Evolutionary conservation across 805 yeast species (phyloP), one percentile per base, ranked within the genome.

Genomic region (Sugiyamaella valdiviana): DNA sequence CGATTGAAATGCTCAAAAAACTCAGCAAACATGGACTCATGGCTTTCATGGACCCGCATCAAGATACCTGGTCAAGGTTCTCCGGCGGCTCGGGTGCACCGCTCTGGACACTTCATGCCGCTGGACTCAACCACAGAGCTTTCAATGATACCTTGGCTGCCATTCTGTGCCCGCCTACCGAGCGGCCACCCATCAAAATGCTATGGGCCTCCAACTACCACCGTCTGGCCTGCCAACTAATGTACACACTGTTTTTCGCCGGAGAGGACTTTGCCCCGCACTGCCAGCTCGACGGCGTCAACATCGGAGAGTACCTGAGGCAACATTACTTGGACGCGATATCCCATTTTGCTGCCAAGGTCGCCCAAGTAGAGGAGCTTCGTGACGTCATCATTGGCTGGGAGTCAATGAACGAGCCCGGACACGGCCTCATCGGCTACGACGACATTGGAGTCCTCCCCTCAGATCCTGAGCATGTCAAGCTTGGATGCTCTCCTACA

Each of bases 11-110:
- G 4, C 65, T 90, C 46, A 70, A 73, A 46, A 75, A 79, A 6
- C 74, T 85, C 12, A 72, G 77, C 41, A 61, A 72, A 16, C 69
- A 79, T 23, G 95, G 93, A 1, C 62, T 89, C 16, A 85, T 83
- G 57, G 86, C 88, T 5, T 80, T 85, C 56, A 62, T 90, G 55
- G 96, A 90, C 60, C 87, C 95, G 0, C 97, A 90, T 63, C 97
- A 90, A 64, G 97, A 90, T 63, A 95, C 83, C 10, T 90, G 97
- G 97, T 82, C 93, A 1, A 75, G 96, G 42, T 85, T 74, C 61
- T 71, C 80, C 9, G 96, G 96, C 4, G 97, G 97, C 2, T 80
- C 87, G 42, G 97, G 97, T 16, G 95, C 96, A 2, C 97, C 97
- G 0, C 59, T 86, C 59, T 90, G 97, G 97, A 89, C 97, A 0